A percentile compares a stretch with the other conserved stretches of the same genome.
These are phyloP conservation scores for Fusarium avenaceum DNA, from an alignment of 2,329 filamentous ascomycete species.

Conservation along the genomic window DNA sequence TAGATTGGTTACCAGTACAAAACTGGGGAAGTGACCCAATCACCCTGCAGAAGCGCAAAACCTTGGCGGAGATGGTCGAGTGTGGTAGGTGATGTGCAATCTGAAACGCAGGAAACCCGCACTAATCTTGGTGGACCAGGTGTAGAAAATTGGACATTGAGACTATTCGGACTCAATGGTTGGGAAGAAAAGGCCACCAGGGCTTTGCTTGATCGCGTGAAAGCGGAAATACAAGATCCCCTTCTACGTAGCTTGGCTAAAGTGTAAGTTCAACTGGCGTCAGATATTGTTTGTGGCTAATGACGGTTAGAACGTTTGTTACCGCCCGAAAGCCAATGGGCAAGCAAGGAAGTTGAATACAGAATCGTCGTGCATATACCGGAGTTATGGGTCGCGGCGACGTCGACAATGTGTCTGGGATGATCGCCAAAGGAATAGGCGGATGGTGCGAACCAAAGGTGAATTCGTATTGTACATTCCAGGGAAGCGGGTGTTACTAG, in stretches of 20 bases:
- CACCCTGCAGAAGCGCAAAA: constrained; percentile 54
- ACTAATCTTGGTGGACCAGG: constrained; percentile 33
- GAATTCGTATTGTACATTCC: neutral
- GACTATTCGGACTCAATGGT: constrained; percentile 52
- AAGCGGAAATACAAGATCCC: constrained; percentile 51
- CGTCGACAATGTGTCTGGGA: neutral
- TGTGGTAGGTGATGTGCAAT: constrained; percentile 49
- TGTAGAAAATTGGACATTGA: constrained; percentile 52
- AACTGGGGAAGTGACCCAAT: constrained; percentile 58
- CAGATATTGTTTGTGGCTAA: neutral
- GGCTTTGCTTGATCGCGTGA: constrained; percentile 51
- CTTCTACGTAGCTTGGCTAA: constrained; percentile 49
- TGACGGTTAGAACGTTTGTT: constrained; percentile 48
- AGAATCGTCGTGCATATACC: constrained; percentile 9
- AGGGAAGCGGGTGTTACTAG: neutral
- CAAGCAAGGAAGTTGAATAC: neutral
- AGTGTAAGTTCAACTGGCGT: constrained; percentile 46
- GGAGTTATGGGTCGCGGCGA: constrained; percentile 27
- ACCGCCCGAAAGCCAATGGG: constrained; percentile 51
- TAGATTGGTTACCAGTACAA: constrained; percentile 59
- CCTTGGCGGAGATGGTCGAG: constrained; percentile 56
- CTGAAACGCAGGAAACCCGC: neutral
- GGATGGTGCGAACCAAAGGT: constrained; percentile 11
- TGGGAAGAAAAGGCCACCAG: constrained; percentile 53
- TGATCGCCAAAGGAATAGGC: neutral